Conservation (phyloP, 1,284 basidiomycete genomes). For the Pseudozyma sp. region DNA sequence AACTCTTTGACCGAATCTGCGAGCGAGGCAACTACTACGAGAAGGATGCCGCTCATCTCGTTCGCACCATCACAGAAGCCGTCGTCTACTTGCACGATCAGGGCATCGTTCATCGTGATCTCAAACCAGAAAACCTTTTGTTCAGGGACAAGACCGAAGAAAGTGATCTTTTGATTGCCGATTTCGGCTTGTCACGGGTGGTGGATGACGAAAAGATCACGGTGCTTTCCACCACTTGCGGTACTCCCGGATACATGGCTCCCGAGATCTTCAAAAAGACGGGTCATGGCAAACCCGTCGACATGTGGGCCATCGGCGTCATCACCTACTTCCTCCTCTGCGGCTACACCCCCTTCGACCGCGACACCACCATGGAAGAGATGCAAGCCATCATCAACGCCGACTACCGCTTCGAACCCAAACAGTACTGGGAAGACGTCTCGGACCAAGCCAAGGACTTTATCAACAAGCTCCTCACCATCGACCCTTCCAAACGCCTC, state of each 20-base stretch:
- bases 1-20: conserved; percentile 98
- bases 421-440: conserved; percentile 64
- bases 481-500: conserved; percentile 56
- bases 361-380: conserved; percentile 66
- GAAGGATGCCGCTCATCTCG: conserved; percentile 89
- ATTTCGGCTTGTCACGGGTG: conserved; percentile 87
- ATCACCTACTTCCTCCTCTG: conserved; percentile 68
- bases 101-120: conserved; percentile 95
- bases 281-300: conserved; percentile 94
- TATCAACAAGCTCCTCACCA: conserved; percentile 63
- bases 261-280: conserved; percentile 95
- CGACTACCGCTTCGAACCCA: conserved; percentile 66
- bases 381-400: conserved; percentile 67
- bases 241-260: conserved; percentile 94
- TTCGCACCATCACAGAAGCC: conserved; percentile 85
- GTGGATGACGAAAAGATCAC: conserved; percentile 91
- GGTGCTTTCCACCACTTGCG: conserved; percentile 92
- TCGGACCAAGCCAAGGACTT: conserved; percentile 63
- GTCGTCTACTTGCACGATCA: conserved; percentile 92
- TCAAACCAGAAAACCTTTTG: conserved; percentile 97
- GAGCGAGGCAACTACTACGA: conserved; percentile 97
- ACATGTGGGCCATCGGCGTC: conserved; percentile 75
- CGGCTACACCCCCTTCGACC: conserved; percentile 68
- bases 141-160: conserved; percentile 91
- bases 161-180: conserved; percentile 95